Conservation (phyloP, 202 grass and related monocot species). For the Hordeum pubiflorum region DNA sequence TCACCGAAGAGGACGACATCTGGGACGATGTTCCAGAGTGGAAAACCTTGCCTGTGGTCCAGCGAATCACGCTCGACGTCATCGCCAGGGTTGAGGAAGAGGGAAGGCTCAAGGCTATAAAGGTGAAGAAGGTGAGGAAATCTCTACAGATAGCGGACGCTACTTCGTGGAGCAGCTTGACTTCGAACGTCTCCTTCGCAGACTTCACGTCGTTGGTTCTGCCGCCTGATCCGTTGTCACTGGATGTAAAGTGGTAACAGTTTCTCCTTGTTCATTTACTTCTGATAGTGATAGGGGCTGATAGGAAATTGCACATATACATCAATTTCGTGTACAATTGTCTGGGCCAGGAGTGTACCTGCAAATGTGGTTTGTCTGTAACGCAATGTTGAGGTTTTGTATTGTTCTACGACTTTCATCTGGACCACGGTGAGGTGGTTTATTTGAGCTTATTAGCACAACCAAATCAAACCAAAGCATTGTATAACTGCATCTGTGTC, state of each 20-base stretch:
- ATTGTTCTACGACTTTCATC: not conserved
- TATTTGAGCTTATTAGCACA: not conserved
- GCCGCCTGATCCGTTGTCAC: slow-evolving; percentile 67
- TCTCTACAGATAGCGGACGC: slow-evolving; percentile 41
- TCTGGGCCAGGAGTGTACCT: slow-evolving; percentile 15
- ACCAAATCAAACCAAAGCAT: not conserved
- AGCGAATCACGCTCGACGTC: slow-evolving; percentile 46
- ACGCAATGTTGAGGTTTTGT: slow-evolving; percentile 24
- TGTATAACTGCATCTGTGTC: not conserved
- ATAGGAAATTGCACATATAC: slow-evolving; percentile 42
- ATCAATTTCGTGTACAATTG: slow-evolving; percentile 40
- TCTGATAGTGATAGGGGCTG: slow-evolving; percentile 21
- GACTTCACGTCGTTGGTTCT: slow-evolving; percentile 62
- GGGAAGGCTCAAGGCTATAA: slow-evolving; percentile 47
- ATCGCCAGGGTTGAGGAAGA: slow-evolving; percentile 63
- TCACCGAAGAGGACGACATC: slow-evolving; percentile 46
- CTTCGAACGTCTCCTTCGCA: slow-evolving; percentile 85
- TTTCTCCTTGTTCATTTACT: not conserved
- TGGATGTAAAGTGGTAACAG: slow-evolving; percentile 86
- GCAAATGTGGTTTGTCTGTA: slow-evolving; percentile 11
- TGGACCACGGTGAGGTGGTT: not conserved
- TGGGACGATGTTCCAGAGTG: slow-evolving; percentile 55
- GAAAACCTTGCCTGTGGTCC: slow-evolving; percentile 62
- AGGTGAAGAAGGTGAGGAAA: slow-evolving; percentile 60
- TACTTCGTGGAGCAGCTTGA: slow-evolving; percentile 67